phyloP scores from a whole-genome alignment of 1,284 basidiomycete genomes.

The Ceratobasidium sp. region DNA sequence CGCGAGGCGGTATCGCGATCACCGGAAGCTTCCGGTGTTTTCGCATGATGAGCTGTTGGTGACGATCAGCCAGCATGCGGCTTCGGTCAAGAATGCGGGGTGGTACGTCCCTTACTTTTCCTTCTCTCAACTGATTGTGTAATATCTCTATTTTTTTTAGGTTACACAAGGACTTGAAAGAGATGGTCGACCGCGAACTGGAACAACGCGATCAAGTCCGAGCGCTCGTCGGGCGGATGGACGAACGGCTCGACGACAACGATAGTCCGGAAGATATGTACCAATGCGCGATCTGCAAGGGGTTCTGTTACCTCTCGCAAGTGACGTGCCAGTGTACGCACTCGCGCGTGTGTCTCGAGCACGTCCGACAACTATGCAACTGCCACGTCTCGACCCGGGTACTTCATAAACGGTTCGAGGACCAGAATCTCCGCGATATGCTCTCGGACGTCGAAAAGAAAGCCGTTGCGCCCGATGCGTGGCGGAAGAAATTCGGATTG shows the following conservation, averaged over 20 bases:
- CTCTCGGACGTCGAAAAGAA: slow-evolving; percentile 76
- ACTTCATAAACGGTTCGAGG: slow-evolving; percentile 86
- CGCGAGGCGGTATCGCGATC: slow-evolving; percentile 88
- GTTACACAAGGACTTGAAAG: slow-evolving; percentile 85
- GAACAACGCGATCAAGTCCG: slow-evolving; percentile 74
- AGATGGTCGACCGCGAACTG: slow-evolving; percentile 92
- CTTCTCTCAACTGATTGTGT: slow-evolving; percentile 47
- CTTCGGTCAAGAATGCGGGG: slow-evolving; percentile 91
- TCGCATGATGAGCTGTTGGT: slow-evolving; percentile 97
- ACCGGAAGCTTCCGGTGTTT: slow-evolving; percentile 95
- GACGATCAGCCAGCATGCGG: slow-evolving; percentile 94
- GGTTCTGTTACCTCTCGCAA: slow-evolving; percentile 96
- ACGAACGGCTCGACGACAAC: slow-evolving; percentile 80
- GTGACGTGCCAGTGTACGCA: slow-evolving; percentile 83
- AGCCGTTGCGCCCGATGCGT: slow-evolving; percentile 80
- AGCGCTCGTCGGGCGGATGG: slow-evolving; percentile 63
- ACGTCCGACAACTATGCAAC: slow-evolving; percentile 83
- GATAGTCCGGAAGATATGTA: slow-evolving; percentile 94
- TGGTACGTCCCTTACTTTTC: slow-evolving; percentile 73
- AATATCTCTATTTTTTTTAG: slow-evolving; percentile 60
- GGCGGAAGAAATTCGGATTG: slow-evolving; percentile 80
- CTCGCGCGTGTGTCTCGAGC: slow-evolving; percentile 88
- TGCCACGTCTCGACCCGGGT: slow-evolving; percentile 72
- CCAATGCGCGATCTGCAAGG: slow-evolving; percentile 94
- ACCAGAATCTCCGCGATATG: slow-evolving; percentile 81